Base-by-base conservation (phyloP, 495 filamentous ascomycete species). In the Aspergillus indologenus region DNA sequence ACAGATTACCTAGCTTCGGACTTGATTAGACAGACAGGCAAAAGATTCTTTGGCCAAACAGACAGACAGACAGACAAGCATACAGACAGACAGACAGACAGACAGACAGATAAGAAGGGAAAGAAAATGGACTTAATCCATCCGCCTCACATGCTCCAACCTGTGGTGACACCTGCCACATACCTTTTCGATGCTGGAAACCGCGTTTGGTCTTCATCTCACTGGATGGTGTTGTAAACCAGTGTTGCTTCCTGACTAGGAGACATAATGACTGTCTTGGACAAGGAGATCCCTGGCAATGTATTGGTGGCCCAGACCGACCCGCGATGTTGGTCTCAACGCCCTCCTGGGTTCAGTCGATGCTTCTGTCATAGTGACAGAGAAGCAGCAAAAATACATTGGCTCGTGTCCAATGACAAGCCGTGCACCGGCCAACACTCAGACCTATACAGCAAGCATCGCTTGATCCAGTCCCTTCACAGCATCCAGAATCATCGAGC, bases 1-100 rank as follows among this genome's bases (percentile, higher is more conserved):
- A 63, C 67, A 70, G 57, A 70, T 67, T 74, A 73, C 66, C 69
- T 80, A 81, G 77, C 73, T 76, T 74, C 71, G 73, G 69, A 73
- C 70, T 75, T 70, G 76, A 73, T 75, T 71, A 74, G 68, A 73
- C 68, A 75, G 67, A 69, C 70, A 68, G 65, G 65, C 65, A 70
- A 58, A 67, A 63, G 59, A 62, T 65, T 56, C 62, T 67, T 66
- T 63, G 61, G 69, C 48, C 67, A 65, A 54, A 61, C 46, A 73
- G 65, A 74, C 58, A 74, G 61, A 71, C 34, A 40, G 34, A 14
- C 34, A 40, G 34, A 40, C 34, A 40, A 11, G 12, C 34, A 74
- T 67, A 73, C 68, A 75, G 68, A 69, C 70, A 68, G 65, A 65
- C 65, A 70, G 57, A 67, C 63, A 58, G 62, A 65, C 57, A 61